Evolutionary conservation across 805 yeast species (phyloP).

Genomic region (Metschnikowia drakensbergensis): DNA sequence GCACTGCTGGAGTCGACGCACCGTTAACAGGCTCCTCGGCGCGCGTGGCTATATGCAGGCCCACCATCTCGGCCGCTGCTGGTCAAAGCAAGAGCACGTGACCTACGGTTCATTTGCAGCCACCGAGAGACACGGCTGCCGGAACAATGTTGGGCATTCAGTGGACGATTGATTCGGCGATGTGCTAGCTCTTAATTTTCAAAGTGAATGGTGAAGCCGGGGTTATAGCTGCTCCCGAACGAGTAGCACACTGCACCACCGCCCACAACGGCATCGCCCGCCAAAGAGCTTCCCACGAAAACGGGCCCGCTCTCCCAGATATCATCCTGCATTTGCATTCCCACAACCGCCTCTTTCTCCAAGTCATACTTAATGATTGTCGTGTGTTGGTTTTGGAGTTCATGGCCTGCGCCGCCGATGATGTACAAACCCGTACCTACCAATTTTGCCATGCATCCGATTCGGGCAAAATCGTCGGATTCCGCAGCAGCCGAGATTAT

Average conservation of each 20-base stretch:
- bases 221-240: constrained; percentile 52
- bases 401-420: constrained; percentile 56
- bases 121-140: not conserved
- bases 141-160: too few relatives aligned
- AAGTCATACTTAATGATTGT: constrained; percentile 35
- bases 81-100: not conserved
- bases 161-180: too few relatives aligned
- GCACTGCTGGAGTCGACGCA: not conserved
- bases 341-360: not conserved
- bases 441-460: constrained; percentile 43
- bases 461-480: constrained; percentile 40
- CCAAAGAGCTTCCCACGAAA: constrained; percentile 51
- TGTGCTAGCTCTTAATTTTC: not conserved
- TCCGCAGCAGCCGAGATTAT: constrained; percentile 10
- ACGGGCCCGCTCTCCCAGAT: constrained; percentile 47
- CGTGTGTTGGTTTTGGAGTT: constrained; percentile 26
- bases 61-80: not conserved
- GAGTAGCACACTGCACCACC: constrained; percentile 86
- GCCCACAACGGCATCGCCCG: constrained; percentile 36
- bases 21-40: not conserved
- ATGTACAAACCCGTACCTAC: constrained; percentile 37
- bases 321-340: constrained; percentile 22
- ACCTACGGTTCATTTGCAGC: not conserved
- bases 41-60: not conserved
- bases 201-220: constrained; percentile 14